phyloP scores from a whole-genome alignment of 2,329 filamentous ascomycete species.

The Scedosporium dehoogii region DNA sequence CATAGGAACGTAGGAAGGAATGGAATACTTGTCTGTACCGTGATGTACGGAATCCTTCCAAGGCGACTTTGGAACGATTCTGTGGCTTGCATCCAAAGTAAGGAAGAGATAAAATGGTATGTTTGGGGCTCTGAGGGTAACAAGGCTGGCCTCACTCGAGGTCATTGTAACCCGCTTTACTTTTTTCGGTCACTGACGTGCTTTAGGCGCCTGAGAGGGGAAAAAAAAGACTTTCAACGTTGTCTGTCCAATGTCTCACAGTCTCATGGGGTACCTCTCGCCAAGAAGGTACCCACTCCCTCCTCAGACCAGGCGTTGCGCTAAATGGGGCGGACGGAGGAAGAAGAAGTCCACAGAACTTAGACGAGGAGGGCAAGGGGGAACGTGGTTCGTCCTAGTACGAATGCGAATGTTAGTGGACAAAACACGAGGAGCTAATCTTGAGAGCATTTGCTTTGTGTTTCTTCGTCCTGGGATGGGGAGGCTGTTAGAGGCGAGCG shows the following conservation, averaged over 20 bases:
- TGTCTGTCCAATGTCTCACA: neutral
- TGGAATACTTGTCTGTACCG: neutral
- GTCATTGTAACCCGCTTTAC: neutral
- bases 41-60: neutral
- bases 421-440: neutral
- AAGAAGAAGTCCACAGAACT: no score
- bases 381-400: neutral
- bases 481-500: no score
- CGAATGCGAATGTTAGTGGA: neutral
- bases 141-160: neutral
- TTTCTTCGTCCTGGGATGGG: no score
- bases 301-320: neutral
- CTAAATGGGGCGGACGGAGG: neutral
- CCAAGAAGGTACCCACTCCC: neutral
- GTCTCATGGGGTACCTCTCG: no score
- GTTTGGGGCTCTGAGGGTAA: neutral
- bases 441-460: no score
- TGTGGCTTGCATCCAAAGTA: neutral
- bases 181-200: neutral
- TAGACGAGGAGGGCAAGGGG: no score
- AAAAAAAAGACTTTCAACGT: neutral
- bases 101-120: no score
- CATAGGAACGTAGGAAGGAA: neutral
- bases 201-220: no score
- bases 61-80: neutral